Percentiles rank a stretch among this genome's conserved stretches.
Conservation (phyloP, 495 filamentous ascomycete species). For the Aspergillus avenaceus region DNA sequence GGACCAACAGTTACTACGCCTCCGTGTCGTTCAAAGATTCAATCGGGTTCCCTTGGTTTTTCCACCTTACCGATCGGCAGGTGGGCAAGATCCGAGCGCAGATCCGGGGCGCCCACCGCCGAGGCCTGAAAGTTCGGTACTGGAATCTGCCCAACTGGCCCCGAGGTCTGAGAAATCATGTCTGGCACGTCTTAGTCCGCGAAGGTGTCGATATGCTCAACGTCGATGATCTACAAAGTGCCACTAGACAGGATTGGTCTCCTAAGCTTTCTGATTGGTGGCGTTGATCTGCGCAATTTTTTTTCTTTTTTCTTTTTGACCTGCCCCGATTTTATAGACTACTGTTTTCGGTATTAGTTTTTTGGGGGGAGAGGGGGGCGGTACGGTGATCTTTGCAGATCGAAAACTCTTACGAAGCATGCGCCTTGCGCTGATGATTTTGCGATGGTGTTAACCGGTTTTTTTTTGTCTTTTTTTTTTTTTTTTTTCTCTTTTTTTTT, state of each 20-base stretch:
- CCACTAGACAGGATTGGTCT: constrained; percentile 43
- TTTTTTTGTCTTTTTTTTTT: constrained; percentile 1
- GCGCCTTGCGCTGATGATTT: not conserved
- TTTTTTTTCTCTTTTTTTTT: constrained; percentile 3
- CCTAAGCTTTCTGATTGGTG: constrained; percentile 39
- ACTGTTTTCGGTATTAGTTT: too few species aligned
- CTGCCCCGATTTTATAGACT: too few species aligned
- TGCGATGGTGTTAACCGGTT: not conserved
- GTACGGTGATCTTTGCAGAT: not conserved
- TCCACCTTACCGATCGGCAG: constrained; percentile 47
- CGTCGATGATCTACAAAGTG: constrained; percentile 68
- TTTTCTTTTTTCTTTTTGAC: too few species aligned
- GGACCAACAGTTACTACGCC: constrained; percentile 46
- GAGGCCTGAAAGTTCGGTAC: constrained; percentile 70
- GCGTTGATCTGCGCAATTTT: constrained; percentile 15
- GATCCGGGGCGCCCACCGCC: constrained; percentile 61
- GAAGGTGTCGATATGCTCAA: constrained; percentile 77
- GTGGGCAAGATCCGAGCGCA: constrained; percentile 58
- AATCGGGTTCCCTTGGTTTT: constrained; percentile 35
- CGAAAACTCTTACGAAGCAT: not conserved
- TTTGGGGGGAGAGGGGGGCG: not conserved
- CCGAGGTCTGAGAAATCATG: constrained; percentile 61
- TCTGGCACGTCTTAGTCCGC: constrained; percentile 68
- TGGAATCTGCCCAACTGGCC: constrained; percentile 82
- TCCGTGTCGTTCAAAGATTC: constrained; percentile 41